Evolutionary conservation across 2,329 filamentous ascomycete genomes (phyloP), one percentile per base, ranked within the genome.

Genomic region (Esteya vermicola): DNA sequence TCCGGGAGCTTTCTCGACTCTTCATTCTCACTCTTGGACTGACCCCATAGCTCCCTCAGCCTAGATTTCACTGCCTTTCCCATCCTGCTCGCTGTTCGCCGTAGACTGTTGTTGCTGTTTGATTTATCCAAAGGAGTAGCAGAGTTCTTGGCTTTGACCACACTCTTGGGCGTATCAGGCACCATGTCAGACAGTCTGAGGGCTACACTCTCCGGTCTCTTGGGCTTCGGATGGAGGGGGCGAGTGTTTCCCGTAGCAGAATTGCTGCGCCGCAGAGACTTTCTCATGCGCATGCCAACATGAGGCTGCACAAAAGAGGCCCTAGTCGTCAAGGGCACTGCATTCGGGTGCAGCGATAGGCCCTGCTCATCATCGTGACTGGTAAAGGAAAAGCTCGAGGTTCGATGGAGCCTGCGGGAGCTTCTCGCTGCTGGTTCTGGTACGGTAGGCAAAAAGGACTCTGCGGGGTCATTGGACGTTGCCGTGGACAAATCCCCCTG

Each of bases 191-290:
- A n/a, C n/a, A n/a, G n/a, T n/a, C n/a, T n/a, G n/a, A n/a, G n/a
- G n/a, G n/a, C n/a, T n/a, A n/a, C n/a, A n/a, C n/a, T n/a, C n/a
- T n/a, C n/a, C n/a, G n/a, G n/a, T n/a, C n/a, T 14, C 28, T 28
- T 28, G 26, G 37, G 13, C 23, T 25, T 33, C 22, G 10, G 9
- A 18, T 9, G 7, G n/a, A 30, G 38, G 9, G 37, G n/a, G 5
- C 27, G 32, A 9, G 21, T 33, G 30, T 39, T 45, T 14, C 33
- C 33, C 36, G 46, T 43, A 4, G 22, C 16, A n/a, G 8, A 23
- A 9, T 23, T 20, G 20, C 12, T 18, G 30, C 26, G 27, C 31
- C 28, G 23, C 14, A 74, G 58, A 33, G 72, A 70, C 49, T 67
- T 67, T 25, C 64, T 63, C 39, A 70, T 33, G 3, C 20, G 33